Conservation (phyloP, 495 filamentous ascomycete genomes). For the Neurospora sp. region DNA sequence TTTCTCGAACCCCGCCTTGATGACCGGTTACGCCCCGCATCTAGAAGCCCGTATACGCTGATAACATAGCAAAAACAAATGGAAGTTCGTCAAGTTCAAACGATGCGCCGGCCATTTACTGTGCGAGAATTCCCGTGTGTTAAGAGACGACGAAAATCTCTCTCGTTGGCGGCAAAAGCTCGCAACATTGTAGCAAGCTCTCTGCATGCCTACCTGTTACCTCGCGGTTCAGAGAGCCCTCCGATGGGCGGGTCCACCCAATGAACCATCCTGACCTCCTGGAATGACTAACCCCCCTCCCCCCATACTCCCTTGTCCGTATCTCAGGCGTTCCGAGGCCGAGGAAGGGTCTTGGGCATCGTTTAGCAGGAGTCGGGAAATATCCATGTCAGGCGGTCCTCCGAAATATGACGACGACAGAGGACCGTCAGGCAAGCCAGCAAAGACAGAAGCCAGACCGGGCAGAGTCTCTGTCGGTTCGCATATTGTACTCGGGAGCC, state of each 20-base stretch:
- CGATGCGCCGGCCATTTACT: background rate
- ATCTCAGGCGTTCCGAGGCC: background rate
- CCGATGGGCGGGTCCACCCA: background rate
- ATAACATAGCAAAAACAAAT: background rate
- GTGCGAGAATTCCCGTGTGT: background rate
- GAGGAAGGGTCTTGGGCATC: background rate
- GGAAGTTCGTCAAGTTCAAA: background rate
- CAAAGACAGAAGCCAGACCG: conserved; percentile 12
- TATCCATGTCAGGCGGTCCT: conserved; percentile 8
- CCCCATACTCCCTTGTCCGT: background rate
- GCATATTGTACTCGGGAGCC: conserved; percentile 18
- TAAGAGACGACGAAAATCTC: background rate
- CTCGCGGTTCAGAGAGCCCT: background rate
- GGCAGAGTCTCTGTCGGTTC: conserved; percentile 24
- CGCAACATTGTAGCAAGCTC: background rate
- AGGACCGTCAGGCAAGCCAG: background rate
- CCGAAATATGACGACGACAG: conserved; percentile 8
- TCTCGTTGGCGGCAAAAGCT: background rate
- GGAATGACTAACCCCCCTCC: background rate
- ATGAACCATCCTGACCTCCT: background rate
- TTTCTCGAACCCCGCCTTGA: background rate
- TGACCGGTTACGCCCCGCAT: background rate
- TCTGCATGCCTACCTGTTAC: background rate
- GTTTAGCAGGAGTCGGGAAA: conserved; percentile 10
- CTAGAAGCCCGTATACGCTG: background rate